Evolutionary conservation across 352 stramenopile genomes (phyloP), one percentile per base, ranked within the genome.

Genomic region (Albugo candida): DNA sequence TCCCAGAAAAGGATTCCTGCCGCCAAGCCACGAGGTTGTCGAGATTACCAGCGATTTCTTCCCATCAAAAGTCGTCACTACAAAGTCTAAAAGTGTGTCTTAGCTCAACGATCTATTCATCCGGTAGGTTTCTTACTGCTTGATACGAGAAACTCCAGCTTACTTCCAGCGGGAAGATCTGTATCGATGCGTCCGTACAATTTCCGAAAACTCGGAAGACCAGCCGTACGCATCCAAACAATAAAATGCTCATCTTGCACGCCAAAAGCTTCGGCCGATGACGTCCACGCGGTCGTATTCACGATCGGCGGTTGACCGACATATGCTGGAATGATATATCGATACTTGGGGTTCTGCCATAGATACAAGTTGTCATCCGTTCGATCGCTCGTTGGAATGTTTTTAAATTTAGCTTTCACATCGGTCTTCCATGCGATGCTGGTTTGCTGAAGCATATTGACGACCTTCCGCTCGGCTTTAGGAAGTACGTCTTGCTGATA

Each of bases 161-260:
- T 72, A 17, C 81, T 92, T 48, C 89, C 92, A 10, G 69, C 66
- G 1, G 69, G 59, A 46, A 99, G 79, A 49, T 93, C 78, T 51
- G 71, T 65, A 48, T 98, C 74, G 69, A 99, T 97, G 48, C 88
- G 94, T 34, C 94, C 96, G 63, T 99, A 99, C n/a, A 99, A 78
- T 66, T 99, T 99, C 39, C 96, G 87, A 71, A 99, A 99, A 43
- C 75, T 93, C 5, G 94, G 92, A n/a, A 98, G 69, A 16, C 86
- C 93, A 0, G 96, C 95, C 14, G 88, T 96, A 35, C 94, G 76
- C 96, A 99, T 99, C 96, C 96, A 99, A 14, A 99, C 95, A 40
- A 99, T 96, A 69, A 99, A 99, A 65, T 98, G 95, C 65, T 99
- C 95, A 64, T 99, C 93, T 51, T 94, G 81, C 10, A 99, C 94